These are phyloP conservation scores for Syncephalastrum sp. DNA, from an alignment of 371 early-diverging fungal genomes.

Conservation along the genomic window DNA sequence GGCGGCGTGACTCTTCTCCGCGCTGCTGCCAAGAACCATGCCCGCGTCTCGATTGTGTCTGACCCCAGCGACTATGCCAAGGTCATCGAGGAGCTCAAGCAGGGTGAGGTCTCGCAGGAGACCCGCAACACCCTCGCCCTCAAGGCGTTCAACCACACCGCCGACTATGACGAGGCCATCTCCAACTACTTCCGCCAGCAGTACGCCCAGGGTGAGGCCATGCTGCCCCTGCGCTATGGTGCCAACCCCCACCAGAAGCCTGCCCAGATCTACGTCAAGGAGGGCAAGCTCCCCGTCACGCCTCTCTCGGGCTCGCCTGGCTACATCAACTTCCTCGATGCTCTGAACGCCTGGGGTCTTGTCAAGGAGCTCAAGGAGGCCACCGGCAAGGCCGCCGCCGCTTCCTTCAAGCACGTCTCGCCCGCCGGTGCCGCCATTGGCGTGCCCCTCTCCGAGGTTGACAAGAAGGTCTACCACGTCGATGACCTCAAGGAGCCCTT, in stretches of 20 bases:
- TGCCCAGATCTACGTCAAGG: slow-evolving; percentile 86
- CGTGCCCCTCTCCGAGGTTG: slow-evolving; percentile 75
- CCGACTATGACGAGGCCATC: slow-evolving; percentile 95
- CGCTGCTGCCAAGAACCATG: slow-evolving; percentile 98
- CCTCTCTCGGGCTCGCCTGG: slow-evolving; percentile 94
- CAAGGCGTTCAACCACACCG: slow-evolving; percentile 93
- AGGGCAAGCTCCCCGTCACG: slow-evolving; percentile 85
- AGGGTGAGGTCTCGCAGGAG: slow-evolving; percentile 44
- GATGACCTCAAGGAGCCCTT: slow-evolving; percentile 78
- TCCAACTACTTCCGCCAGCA: slow-evolving; percentile 92
- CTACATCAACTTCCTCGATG: slow-evolving; percentile 97
- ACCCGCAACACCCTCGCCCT: slow-evolving; percentile 68
- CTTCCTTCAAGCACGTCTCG: slow-evolving; percentile 98
- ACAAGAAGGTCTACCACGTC: slow-evolving; percentile 90
- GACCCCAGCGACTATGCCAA: slow-evolving; percentile 90
- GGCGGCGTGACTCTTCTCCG: slow-evolving; percentile 96
- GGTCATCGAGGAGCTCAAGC: slow-evolving; percentile 73
- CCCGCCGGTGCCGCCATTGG: slow-evolving; percentile 98
- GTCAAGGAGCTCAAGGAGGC: slow-evolving; percentile 84
- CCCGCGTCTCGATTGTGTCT: slow-evolving; percentile 87
- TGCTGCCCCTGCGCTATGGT: slow-evolving; percentile 92
- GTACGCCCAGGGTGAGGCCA: slow-evolving; percentile 69
- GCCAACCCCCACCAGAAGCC: slow-evolving; percentile 98
- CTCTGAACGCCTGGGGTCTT: slow-evolving; percentile 94
- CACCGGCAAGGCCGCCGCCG: slow-evolving; percentile 74